Evolutionary conservation across 2,329 filamentous ascomycete species (phyloP).

Genomic region (Colletotrichum magnum): DNA sequence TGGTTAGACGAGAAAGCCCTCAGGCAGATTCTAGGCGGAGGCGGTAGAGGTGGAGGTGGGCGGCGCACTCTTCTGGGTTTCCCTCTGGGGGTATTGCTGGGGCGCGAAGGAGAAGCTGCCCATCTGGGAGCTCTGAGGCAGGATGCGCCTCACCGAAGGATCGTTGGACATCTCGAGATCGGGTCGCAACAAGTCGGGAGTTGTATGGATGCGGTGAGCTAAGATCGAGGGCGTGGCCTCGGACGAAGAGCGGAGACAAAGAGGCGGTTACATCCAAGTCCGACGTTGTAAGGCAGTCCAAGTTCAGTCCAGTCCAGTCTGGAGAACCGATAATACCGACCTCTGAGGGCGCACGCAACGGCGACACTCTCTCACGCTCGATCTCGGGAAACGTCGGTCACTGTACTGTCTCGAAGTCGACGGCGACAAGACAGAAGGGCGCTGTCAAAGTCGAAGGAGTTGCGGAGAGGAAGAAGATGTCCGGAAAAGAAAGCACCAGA

Average conservation of each 20-base stretch:
- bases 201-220: slow-evolving; percentile 30
- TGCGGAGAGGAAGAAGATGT: slow-evolving; percentile 30
- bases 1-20: slow-evolving; percentile 47
- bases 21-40: slow-evolving; percentile 7
- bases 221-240: slow-evolving; percentile 37
- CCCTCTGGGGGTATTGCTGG: slow-evolving; percentile 67
- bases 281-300: slow-evolving; percentile 13
- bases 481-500: slow-evolving; percentile 41
- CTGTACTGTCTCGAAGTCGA: slow-evolving; percentile 7
- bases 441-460: slow-evolving; percentile 21
- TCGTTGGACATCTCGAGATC: slow-evolving; percentile 72
- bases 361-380: slow-evolving; percentile 21
- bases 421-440: slow-evolving; percentile 7
- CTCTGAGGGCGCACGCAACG: slow-evolving; percentile 26
- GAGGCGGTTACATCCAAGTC: slow-evolving; percentile 39
- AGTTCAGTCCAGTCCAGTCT: slow-evolving; percentile 13
- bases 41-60: slow-evolving; percentile 25
- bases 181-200: slow-evolving; percentile 16
- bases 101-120: slow-evolving; percentile 84
- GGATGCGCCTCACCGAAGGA: slow-evolving; percentile 70
- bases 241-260: slow-evolving; percentile 33
- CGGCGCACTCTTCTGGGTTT: slow-evolving; percentile 86
- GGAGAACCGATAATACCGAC: slow-evolving; percentile 31
- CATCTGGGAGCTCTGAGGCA: slow-evolving; percentile 79
- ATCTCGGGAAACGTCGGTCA: background rate